These are phyloP conservation scores for Prinsepia uniflora DNA, from an alignment of 306 rosid species.

Conservation along the genomic window DNA sequence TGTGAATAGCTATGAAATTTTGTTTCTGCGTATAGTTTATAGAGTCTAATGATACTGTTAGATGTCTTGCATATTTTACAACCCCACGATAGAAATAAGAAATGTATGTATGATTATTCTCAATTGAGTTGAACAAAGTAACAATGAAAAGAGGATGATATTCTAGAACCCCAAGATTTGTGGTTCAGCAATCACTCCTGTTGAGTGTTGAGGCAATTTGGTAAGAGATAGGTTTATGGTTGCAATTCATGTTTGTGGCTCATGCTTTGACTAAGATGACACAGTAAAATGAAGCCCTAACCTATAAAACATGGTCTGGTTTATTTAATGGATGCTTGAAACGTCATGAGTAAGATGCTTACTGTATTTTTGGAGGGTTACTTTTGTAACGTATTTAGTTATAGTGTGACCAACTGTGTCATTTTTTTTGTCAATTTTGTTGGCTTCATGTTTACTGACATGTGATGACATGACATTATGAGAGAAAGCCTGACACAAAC, in stretches of 20 bases:
- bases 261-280: background rate
- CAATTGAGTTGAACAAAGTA: background rate
- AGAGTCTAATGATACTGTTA: too few relatives aligned
- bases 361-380: background rate
- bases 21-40: background rate
- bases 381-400: background rate
- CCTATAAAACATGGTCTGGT: too few relatives aligned
- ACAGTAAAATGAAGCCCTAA: background rate
- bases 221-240: background rate
- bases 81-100: too few relatives aligned
- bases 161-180: background rate
- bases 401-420: background rate
- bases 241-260: background rate
- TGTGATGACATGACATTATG: background rate
- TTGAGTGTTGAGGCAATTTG: conserved; percentile 1
- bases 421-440: background rate
- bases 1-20: background rate
- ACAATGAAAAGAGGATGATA: background rate
- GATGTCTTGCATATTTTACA: background rate
- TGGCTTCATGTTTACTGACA: background rate
- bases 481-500: background rate
- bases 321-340: background rate
- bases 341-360: background rate
- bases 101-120: too few relatives aligned
- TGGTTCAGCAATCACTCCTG: background rate